Percentiles rank a stretch among this genome's conserved stretches.
These are phyloP conservation scores for Gossypium armourianum DNA, from an alignment of 441 rosid genomes.

Conservation along the genomic window DNA sequence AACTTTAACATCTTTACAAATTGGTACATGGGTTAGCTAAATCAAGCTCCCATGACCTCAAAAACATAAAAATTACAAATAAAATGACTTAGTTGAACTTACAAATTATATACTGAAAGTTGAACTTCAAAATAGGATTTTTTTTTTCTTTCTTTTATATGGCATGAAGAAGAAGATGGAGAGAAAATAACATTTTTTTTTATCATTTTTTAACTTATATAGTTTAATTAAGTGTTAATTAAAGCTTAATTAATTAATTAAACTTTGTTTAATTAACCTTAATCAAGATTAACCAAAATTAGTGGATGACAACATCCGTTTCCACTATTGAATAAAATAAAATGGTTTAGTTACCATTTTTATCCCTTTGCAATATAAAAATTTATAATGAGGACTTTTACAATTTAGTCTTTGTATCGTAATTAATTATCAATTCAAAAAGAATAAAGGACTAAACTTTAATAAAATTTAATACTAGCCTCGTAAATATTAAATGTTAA, in stretches of 20 bases:
- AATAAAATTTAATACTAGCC: too few species aligned
- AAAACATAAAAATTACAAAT: too few species aligned
- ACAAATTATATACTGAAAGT: not conserved
- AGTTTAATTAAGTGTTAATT: too few species aligned
- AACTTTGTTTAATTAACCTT: not conserved
- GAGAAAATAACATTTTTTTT: not conserved
- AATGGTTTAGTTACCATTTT: not conserved
- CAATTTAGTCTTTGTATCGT: not conserved
- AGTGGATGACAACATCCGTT: not conserved
- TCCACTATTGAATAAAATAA: not conserved
- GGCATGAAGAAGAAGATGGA: not conserved
- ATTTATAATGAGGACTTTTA: not conserved
- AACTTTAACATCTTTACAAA: not conserved
- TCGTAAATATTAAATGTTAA: too few species aligned
- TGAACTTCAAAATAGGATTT: not conserved
- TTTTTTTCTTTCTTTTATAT: not conserved
- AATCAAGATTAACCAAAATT: too few species aligned
- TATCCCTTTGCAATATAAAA: not conserved
- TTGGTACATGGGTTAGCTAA: not conserved
- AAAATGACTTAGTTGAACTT: not conserved
- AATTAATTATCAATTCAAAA: not conserved
- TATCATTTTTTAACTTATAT: not conserved
- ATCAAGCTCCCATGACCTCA: not conserved
- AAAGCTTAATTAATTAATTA: not conserved
- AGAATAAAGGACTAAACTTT: too few species aligned